Evolutionary conservation across 805 yeast genomes (phyloP).

Genomic region (Yarrowia alimentaria): DNA sequence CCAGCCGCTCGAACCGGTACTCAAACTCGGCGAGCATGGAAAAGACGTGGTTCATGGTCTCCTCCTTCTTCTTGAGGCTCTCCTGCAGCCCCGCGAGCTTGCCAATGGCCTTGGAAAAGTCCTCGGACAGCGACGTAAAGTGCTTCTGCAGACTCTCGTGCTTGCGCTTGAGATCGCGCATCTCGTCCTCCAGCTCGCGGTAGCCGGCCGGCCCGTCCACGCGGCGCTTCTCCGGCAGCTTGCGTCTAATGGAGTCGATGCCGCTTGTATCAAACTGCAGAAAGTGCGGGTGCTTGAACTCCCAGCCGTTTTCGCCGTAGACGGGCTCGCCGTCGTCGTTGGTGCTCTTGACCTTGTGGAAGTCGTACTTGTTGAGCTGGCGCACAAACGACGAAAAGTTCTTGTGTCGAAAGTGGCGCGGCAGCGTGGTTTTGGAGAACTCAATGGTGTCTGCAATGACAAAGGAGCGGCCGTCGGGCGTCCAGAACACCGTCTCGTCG

Average conservation of each 20-base stretch:
- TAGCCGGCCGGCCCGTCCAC: conserved; percentile 7
- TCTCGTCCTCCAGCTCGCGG: conserved; percentile 22
- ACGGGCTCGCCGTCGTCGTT: conserved; percentile 50
- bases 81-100: conserved; percentile 10
- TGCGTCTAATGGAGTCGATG: conserved; percentile 82
- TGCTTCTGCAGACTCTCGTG: conserved; percentile 23
- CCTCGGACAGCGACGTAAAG: conserved; percentile 21
- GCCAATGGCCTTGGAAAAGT: conserved; percentile 14
- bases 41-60: conserved; percentile 27
- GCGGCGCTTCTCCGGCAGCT: conserved; percentile 50
- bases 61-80: conserved; percentile 27
- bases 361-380: conserved; percentile 93
- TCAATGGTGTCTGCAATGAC: conserved; percentile 84
- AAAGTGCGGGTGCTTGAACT: conserved; percentile 89
- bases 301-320: conserved; percentile 64
- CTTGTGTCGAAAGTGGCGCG: conserved; percentile 89
- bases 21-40: conserved; percentile 25
- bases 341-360: conserved; percentile 85
- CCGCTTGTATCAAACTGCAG: conserved; percentile 71
- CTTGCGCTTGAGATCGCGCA: conserved; percentile 14
- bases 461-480: conserved; percentile 78
- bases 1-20: conserved; percentile 20
- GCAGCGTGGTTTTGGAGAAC: conserved; percentile 83
- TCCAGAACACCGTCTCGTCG: conserved; percentile 80
- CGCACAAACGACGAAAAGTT: conserved; percentile 94